phyloP scores from a whole-genome alignment of 1,284 basidiomycete species.

The Meira nashicola region DNA sequence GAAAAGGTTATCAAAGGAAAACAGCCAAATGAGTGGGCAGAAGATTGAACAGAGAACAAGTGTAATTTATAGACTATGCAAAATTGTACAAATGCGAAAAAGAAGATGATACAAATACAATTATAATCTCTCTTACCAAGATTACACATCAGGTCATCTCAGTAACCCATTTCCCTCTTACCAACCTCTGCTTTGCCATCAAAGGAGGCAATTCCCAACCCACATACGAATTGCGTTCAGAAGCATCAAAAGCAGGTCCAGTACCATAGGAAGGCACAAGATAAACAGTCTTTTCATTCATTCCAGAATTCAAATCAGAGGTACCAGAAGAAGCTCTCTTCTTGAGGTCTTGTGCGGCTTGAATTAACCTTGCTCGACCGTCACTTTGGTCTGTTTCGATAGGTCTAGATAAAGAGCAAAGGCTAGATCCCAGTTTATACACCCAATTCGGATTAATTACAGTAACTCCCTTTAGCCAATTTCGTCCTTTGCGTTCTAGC shows the following conservation, averaged over 20 bases:
- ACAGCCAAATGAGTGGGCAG: constrained; percentile 27
- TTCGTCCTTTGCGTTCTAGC: constrained; percentile 6
- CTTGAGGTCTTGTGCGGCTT: constrained; percentile 7
- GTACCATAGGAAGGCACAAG: constrained; percentile 46
- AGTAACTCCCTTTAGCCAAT: constrained; percentile 45
- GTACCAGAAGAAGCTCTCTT: neutral
- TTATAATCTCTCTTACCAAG: neutral
- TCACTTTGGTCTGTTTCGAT: constrained; percentile 16
- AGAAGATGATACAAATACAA: constrained; percentile 5
- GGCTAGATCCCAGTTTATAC: constrained; percentile 67
- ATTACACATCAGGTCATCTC: constrained; percentile 7
- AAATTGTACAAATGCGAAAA: neutral
- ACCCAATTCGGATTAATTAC: constrained; percentile 83
- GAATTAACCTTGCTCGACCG: constrained; percentile 8
- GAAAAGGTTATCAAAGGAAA: constrained; percentile 66
- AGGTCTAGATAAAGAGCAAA: constrained; percentile 86
- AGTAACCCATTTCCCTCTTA: constrained; percentile 42
- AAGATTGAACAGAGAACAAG: neutral
- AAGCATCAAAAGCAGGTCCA: constrained; percentile 30
- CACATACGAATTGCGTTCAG: constrained; percentile 29
- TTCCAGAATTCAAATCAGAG: neutral
- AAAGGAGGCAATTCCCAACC: constrained; percentile 48
- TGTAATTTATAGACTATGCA: constrained; percentile 7
- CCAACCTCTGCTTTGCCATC: constrained; percentile 38
- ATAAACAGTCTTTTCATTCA: constrained; percentile 24